Evolutionary conservation across 2,329 filamentous ascomycete genomes (phyloP).

Genomic region (Beauveria pseudobassiana): DNA sequence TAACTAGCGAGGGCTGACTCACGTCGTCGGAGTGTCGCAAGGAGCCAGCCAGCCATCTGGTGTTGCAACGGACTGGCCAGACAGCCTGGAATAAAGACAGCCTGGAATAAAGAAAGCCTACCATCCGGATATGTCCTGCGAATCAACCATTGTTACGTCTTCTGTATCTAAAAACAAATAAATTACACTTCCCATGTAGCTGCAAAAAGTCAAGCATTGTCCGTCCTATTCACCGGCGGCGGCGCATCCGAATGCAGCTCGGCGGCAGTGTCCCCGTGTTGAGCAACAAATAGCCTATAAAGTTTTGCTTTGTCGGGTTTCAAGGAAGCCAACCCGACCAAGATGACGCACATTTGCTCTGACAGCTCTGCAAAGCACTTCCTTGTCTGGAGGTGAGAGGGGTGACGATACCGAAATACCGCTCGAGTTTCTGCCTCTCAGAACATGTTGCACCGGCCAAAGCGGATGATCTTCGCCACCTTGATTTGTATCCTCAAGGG

Average conservation of each 20-base stretch:
- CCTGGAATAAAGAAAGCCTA: too few relatives aligned
- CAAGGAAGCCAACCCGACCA: background rate
- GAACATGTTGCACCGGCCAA: slow-evolving; percentile 18
- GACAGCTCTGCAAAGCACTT: background rate
- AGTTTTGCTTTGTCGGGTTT: background rate
- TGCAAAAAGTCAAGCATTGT: too few relatives aligned
- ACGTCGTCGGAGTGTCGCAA: too few relatives aligned
- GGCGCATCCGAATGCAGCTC: background rate
- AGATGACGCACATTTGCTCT: background rate
- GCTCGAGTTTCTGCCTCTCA: background rate
- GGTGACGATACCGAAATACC: background rate
- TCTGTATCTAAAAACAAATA: too few relatives aligned
- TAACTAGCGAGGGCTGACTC: too few relatives aligned
- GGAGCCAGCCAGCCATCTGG: too few relatives aligned
- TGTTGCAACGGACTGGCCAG: too few relatives aligned
- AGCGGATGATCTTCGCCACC: slow-evolving; percentile 16
- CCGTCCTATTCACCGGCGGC: background rate
- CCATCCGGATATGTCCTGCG: too few relatives aligned
- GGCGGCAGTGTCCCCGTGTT: background rate
- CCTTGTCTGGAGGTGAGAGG: background rate
- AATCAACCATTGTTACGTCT: too few relatives aligned
- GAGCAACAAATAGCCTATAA: background rate
- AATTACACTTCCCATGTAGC: too few relatives aligned
- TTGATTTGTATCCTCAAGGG: slow-evolving; percentile 2
- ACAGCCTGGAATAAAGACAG: too few relatives aligned